Conservation (phyloP, 768 basidiomycete species). For the Boletus fagicola region DNA sequence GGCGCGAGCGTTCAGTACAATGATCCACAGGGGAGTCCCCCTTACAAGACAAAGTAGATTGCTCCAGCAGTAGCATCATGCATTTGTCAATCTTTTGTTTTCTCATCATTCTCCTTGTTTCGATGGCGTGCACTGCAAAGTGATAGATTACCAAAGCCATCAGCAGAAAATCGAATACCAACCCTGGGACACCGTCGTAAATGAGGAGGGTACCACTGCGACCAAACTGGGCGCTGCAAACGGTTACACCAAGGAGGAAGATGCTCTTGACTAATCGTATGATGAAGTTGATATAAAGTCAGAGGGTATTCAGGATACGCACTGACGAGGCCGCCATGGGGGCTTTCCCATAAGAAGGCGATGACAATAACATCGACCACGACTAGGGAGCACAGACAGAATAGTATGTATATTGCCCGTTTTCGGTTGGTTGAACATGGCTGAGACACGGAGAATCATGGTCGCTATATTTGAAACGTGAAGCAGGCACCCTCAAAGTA, state of each 20-base stretch:
- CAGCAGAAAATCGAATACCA: constrained; percentile 8
- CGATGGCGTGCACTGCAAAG: constrained; percentile 5
- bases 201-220: not conserved
- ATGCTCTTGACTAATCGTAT: not conserved
- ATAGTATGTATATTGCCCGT: not conserved
- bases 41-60: constrained; percentile 15
- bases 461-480: not conserved
- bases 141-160: constrained; percentile 7
- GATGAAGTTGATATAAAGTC: not conserved
- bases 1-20: not conserved
- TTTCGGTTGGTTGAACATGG: constrained; percentile 11
- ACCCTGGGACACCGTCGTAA: constrained; percentile 3
- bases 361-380: not conserved
- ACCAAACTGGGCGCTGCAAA: not conserved
- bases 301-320: not conserved
- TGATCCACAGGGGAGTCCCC: too few species aligned
- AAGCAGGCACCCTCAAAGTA: not conserved
- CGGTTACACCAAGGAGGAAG: not conserved
- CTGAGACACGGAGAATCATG: constrained; percentile 17
- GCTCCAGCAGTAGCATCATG: constrained; percentile 9
- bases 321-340: constrained; percentile 1
- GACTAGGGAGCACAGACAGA: constrained; percentile 2
- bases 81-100: constrained; percentile 4
- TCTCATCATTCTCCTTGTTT: constrained; percentile 2
- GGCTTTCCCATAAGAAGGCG: not conserved